Percentiles rank a stretch among this genome's conserved stretches.
These are phyloP conservation scores for Psidium guajava DNA, from an alignment of 345 rosid genomes.

Conservation along the genomic window DNA sequence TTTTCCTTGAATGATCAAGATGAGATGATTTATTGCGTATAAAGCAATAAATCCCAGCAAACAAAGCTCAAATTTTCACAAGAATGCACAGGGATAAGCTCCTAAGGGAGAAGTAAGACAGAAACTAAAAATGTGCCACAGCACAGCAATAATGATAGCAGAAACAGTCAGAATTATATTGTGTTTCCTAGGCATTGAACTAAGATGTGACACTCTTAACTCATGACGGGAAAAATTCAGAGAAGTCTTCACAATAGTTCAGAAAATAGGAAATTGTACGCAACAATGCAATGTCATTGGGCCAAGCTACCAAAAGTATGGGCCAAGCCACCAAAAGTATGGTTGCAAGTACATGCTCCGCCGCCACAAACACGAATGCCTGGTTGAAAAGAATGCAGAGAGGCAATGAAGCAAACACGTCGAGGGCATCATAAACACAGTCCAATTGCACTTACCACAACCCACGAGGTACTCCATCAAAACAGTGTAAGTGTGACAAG, in stretches of 20 bases:
- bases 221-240: neutral
- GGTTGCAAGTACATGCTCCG: neutral
- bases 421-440: conserved; percentile 4
- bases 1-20: conserved; percentile 43
- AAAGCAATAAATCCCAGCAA: neutral
- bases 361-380: neutral
- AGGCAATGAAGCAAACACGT: conserved; percentile 16
- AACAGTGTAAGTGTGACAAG: conserved; percentile 75
- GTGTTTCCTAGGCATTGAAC: neutral
- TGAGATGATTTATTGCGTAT: neutral
- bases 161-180: neutral
- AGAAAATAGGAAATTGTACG: neutral
- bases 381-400: neutral
- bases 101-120: neutral
- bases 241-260: neutral
- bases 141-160: neutral
- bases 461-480: conserved; percentile 61
- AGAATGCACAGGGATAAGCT: neutral
- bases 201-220: neutral
- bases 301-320: neutral
- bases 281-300: neutral
- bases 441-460: conserved; percentile 24
- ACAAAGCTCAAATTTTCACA: neutral
- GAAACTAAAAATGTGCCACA: neutral
- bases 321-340: neutral